Evolutionary conservation across 2,329 filamentous ascomycete species (phyloP).

Genomic region (Lojkania enalia): DNA sequence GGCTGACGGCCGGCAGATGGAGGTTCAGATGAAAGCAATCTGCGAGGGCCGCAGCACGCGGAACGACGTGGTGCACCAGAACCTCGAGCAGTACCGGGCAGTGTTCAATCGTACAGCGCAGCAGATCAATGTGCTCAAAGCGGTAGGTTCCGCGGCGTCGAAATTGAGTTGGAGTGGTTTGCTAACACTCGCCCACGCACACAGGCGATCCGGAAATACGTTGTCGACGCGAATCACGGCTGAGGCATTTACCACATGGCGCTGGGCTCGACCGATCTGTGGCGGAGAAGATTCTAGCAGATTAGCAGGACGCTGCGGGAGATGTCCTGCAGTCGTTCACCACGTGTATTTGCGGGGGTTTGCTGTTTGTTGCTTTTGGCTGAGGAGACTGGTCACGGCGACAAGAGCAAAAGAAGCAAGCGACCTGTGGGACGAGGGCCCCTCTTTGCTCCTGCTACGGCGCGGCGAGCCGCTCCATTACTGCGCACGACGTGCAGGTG

Average conservation of each 20-base stretch:
- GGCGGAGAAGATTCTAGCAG: constrained; percentile 1
- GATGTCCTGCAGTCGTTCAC: constrained; percentile 22
- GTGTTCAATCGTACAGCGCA: constrained; percentile 83
- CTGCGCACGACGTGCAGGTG: constrained; percentile 9
- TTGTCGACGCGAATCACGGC: constrained; percentile 42
- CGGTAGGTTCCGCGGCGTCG: constrained; percentile 43
- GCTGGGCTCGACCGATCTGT: background rate
- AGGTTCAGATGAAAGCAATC: constrained; percentile 93
- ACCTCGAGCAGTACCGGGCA: constrained; percentile 80
- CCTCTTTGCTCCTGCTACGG: constrained; percentile 2
- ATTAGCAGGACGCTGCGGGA: constrained; percentile 13
- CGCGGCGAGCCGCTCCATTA: constrained; percentile 7
- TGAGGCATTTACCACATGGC: constrained; percentile 36
- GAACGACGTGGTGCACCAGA: constrained; percentile 76
- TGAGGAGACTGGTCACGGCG: background rate
- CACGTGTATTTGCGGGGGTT: constrained; percentile 25
- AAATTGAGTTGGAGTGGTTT: constrained; percentile 17
- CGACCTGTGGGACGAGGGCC: background rate
- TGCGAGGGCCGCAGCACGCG: constrained; percentile 82
- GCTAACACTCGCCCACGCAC: constrained; percentile 17
- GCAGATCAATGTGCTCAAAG: constrained; percentile 67
- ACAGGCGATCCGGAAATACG: constrained; percentile 47
- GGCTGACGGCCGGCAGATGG: constrained; percentile 63
- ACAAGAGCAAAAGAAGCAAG: constrained; percentile 8
- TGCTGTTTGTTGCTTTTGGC: constrained; percentile 18